Conservation (phyloP, 2,329 filamentous ascomycete genomes). For the Aspergillus puulaauensis region DNA sequence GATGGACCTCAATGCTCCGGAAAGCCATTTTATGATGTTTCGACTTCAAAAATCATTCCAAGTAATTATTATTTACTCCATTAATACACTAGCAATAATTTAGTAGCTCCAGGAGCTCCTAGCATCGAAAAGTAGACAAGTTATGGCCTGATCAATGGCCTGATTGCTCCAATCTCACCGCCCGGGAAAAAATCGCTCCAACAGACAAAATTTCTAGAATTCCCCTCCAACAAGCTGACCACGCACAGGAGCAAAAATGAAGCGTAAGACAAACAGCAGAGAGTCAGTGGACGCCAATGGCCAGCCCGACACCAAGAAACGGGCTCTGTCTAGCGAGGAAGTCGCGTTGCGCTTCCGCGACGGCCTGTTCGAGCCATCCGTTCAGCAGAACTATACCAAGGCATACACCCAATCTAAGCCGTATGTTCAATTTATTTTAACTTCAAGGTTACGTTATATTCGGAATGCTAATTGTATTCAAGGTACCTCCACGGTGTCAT, state of each 20-base stretch:
- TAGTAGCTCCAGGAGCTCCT: neutral
- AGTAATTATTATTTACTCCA: neutral
- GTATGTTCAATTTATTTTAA: constrained; percentile 28
- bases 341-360: constrained; percentile 43
- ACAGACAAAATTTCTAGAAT: neutral
- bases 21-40: neutral
- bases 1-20: neutral
- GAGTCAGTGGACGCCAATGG: constrained; percentile 31
- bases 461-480: constrained; percentile 5
- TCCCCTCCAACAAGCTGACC: neutral
- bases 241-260: constrained; percentile 32
- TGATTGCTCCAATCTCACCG: constrained; percentile 21
- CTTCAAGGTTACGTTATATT: neutral
- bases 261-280: constrained; percentile 43
- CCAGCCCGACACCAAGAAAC: constrained; percentile 38
- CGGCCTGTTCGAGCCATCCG: constrained; percentile 43
- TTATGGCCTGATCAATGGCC: constrained; percentile 14
- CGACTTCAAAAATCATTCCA: neutral
- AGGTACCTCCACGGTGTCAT: constrained; percentile 94
- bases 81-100: neutral
- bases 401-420: constrained; percentile 44
- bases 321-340: constrained; percentile 39
- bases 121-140: neutral
- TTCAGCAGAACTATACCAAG: constrained; percentile 44
- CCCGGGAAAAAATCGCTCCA: constrained; percentile 13